phyloP scores from a whole-genome alignment of 169 alveolate genomes.

The Plasmodium chabaudi region DNA sequence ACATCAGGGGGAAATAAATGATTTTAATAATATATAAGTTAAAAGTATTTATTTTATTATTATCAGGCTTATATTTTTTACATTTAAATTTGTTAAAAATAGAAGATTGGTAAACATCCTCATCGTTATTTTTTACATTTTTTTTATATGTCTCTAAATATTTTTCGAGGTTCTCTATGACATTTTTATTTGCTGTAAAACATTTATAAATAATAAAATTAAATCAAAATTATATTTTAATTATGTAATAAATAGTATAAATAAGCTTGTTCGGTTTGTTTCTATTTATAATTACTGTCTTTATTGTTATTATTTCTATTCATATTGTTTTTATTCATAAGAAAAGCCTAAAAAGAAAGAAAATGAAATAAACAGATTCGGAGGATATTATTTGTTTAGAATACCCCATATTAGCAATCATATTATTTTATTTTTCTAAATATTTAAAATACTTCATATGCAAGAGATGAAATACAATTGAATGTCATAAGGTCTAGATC shows the following conservation, averaged over 20 bases:
- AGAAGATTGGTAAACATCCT: slow-evolving; percentile 16
- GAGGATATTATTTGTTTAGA: no score
- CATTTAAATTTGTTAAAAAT: slow-evolving; percentile 61
- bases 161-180: slow-evolving; percentile 65
- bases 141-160: slow-evolving; percentile 69
- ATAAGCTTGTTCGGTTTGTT: neutral
- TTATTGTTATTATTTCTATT: slow-evolving; percentile 7
- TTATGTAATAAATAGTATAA: neutral
- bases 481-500: slow-evolving; percentile 57
- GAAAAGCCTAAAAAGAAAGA: slow-evolving; percentile 30
- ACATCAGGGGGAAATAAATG: slow-evolving; percentile 12
- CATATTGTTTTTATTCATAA: slow-evolving; percentile 7
- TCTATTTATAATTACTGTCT: slow-evolving; percentile 20
- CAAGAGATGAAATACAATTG: slow-evolving; percentile 64
- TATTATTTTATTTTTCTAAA: no score
- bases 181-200: slow-evolving; percentile 39
- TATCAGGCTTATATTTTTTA: slow-evolving; percentile 15
- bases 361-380: neutral
- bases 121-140: slow-evolving; percentile 45
- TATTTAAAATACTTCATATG: slow-evolving; percentile 40
- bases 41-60: slow-evolving; percentile 6
- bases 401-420: no score
- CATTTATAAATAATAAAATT: neutral
- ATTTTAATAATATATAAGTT: neutral
- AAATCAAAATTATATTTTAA: neutral